Percentiles rank a stretch among this genome's conserved stretches.
Conservation (phyloP, 176 grass and related monocot genomes). For the Tillandsia fasciculata region DNA sequence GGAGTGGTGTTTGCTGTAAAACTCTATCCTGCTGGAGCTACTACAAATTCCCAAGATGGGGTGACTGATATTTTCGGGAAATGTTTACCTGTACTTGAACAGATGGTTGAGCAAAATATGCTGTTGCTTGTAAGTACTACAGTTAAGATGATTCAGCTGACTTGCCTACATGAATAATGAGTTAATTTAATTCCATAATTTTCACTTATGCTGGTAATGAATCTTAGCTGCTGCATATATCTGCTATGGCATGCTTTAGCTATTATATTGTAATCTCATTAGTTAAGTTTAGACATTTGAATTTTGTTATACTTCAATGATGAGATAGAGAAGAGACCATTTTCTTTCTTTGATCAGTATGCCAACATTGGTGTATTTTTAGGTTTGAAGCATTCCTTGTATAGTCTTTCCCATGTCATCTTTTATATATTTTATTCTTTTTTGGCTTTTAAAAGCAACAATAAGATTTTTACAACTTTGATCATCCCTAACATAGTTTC, state of each 20-base stretch:
- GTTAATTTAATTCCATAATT: not conserved
- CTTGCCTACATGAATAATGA: too few relatives aligned
- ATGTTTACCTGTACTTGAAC: constrained; percentile 73
- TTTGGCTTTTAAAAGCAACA: too few relatives aligned
- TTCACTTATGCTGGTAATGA: not conserved
- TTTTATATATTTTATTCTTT: too few relatives aligned
- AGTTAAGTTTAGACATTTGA: too few relatives aligned
- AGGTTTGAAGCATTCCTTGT: too few relatives aligned
- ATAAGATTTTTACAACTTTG: too few relatives aligned
- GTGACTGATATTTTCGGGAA: constrained; percentile 81
- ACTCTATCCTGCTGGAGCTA: constrained; percentile 87
- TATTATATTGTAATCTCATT: too few relatives aligned
- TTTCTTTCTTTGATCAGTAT: not conserved
- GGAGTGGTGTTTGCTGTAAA: constrained; percentile 72
- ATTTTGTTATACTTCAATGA: too few relatives aligned
- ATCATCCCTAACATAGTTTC: too few relatives aligned
- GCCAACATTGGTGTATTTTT: too few relatives aligned
- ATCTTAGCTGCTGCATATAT: not conserved
- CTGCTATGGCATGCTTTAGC: not conserved
- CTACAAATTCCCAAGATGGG: constrained; percentile 91
- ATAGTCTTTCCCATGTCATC: too few relatives aligned
- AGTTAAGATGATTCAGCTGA: too few relatives aligned
- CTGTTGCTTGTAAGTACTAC: constrained; percentile 8
- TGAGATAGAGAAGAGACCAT: not conserved
- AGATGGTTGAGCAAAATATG: constrained; percentile 44